Conservation (phyloP, 768 basidiomycete species). For the Psilocybe sp. region DNA sequence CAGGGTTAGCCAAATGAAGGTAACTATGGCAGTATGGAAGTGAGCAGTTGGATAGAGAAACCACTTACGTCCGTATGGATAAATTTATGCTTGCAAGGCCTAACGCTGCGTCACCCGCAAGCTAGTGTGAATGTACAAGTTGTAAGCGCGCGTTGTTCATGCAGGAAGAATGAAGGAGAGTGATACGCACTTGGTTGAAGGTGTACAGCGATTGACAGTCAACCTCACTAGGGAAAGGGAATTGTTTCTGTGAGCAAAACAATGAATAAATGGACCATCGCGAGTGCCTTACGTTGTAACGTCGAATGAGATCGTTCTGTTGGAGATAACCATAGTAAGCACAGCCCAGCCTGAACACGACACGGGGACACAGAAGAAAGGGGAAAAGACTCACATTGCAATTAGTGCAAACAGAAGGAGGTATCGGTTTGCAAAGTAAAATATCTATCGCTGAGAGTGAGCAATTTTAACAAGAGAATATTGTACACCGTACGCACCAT, state of each 20-base stretch:
- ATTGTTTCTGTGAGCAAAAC: too few relatives aligned
- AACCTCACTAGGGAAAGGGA: conserved; percentile 34
- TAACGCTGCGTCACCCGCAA: conserved; percentile 42
- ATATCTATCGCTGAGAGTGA: conserved; percentile 35
- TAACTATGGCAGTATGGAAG: too few relatives aligned
- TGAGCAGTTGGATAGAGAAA: not conserved
- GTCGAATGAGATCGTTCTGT: conserved; percentile 52
- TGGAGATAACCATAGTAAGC: not conserved
- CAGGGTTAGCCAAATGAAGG: not conserved
- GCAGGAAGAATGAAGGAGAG: not conserved
- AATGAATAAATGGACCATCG: not conserved
- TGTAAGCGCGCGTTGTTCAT: not conserved
- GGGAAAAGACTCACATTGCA: conserved; percentile 52
- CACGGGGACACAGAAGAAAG: not conserved
- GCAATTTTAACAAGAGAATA: not conserved
- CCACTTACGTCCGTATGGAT: conserved; percentile 53
- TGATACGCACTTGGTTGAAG: conserved; percentile 49
- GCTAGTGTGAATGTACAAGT: conserved; percentile 3
- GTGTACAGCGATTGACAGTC: conserved; percentile 64
- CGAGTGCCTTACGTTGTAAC: conserved; percentile 32
- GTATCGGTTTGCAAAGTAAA: conserved; percentile 70
- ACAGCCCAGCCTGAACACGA: not conserved
- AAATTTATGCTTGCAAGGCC: conserved; percentile 61
- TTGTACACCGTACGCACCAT: conserved; percentile 40
- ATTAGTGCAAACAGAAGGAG: conserved; percentile 61